Conservation (phyloP, 164 flowering plant species). For the grape (Vitis vinifera) region DNA sequence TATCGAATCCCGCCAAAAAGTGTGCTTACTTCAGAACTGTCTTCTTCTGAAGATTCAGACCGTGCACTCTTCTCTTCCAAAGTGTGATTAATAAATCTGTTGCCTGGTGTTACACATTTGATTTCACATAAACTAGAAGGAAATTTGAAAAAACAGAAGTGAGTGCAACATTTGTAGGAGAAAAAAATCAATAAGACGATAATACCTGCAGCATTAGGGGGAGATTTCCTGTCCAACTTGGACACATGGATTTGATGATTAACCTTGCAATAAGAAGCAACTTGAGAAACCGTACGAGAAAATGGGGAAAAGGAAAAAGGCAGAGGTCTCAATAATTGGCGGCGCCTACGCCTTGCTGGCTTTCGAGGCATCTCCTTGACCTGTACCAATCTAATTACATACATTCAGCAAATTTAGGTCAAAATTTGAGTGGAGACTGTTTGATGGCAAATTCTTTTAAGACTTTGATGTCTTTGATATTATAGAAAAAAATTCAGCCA, state of each 20-base stretch:
- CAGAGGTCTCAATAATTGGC: no score
- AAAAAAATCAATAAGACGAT: not conserved
- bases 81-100: slow-evolving; percentile 11
- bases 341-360: no score
- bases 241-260: slow-evolving; percentile 22
- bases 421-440: not conserved
- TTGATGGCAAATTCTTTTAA: no score
- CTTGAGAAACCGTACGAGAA: slow-evolving; percentile 45
- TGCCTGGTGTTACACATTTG: slow-evolving; percentile 19
- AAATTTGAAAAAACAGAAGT: not conserved
- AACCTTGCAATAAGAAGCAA: slow-evolving; percentile 22
- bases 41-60: slow-evolving; percentile 55
- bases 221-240: slow-evolving; percentile 5
- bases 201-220: slow-evolving; percentile 34
- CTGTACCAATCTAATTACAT: not conserved
- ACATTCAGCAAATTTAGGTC: not conserved
- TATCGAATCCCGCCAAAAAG: not conserved
- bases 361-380: no score
- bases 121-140: not conserved
- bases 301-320: slow-evolving; percentile 60
- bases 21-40: slow-evolving; percentile 51
- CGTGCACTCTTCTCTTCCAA: slow-evolving; percentile 20
- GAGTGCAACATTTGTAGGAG: no score
- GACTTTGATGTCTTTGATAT: no score
- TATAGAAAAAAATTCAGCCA: no score